Percentiles rank a stretch among this genome's conserved stretches.
Conservation (phyloP, 768 basidiomycete species). For the Leccinum boreale region DNA sequence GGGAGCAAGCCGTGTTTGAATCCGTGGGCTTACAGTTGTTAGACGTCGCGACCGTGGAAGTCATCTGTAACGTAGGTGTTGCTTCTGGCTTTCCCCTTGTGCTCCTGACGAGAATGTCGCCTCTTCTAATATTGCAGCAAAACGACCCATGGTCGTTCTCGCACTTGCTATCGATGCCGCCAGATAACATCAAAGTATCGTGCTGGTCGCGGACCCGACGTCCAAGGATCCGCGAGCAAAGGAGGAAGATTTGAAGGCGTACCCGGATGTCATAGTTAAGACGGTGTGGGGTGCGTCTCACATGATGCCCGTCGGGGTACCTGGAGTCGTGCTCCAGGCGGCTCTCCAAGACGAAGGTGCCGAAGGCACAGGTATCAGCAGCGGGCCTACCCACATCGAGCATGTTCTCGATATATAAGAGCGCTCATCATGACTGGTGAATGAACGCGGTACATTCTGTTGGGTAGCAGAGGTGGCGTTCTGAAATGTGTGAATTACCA, state of each 20-base stretch:
- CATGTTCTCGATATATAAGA: too few relatives aligned
- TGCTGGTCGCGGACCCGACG: constrained; percentile 13
- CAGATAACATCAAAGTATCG: constrained; percentile 9
- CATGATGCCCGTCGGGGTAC: constrained; percentile 9
- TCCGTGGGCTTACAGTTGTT: neutral
- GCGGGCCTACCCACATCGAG: too few relatives aligned
- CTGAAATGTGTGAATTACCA: too few relatives aligned
- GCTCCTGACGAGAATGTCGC: neutral
- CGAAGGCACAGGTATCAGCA: neutral
- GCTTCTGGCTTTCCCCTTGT: neutral
- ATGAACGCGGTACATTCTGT: too few relatives aligned
- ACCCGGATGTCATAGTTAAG: constrained; percentile 1
- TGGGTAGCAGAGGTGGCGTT: too few relatives aligned
- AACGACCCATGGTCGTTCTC: constrained; percentile 21
- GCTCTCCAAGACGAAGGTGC: neutral
- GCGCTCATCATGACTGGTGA: too few relatives aligned
- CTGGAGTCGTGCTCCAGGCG: constrained; percentile 11
- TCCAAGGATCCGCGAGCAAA: neutral
- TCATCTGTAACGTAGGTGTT: constrained; percentile 11
- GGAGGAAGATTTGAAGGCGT: constrained; percentile 2
- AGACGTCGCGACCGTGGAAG: neutral
- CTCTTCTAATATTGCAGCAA: constrained; percentile 10
- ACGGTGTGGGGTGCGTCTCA: constrained; percentile 14
- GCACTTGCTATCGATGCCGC: neutral
- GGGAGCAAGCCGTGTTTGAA: neutral